Evolutionary conservation across 805 yeast genomes (phyloP), one percentile per base, ranked within the genome.

Genomic region (Candida taoyuanica): DNA sequence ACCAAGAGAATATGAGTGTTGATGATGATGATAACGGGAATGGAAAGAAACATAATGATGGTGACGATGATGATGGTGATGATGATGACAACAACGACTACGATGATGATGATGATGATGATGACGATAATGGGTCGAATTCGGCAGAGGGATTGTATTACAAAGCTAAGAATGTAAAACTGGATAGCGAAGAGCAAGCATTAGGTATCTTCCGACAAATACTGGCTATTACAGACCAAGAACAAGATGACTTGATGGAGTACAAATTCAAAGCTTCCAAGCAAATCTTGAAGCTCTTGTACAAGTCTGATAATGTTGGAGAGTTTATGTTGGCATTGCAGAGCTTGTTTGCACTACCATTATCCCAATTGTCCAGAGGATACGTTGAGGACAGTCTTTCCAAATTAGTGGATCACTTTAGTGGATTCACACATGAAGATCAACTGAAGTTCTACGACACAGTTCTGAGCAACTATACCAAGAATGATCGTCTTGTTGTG

Each of bases 401-500:
- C 59, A 27, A 71, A 62, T 45, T 74, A 60, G 19, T 69, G 65
- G 31, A 50, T 61, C 24, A 59, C 50, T 48, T 68, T 33, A 23
- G 34, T 11, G 36, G 44, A 14, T 46, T 50, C 1, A 38, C 48
- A 0, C 31, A 31, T 9, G 30, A 28, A 8, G 37, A 33, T 1
- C 38, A 59, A 58, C 43, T 48, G 42, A 5, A 33, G 23, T 16
- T 73, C 61, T 47, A 64, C 56, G 32, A 47, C 45, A n/a, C 39
- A 36, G 36, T 58, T 61, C 48, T 68, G 6, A 20, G 37, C 43
- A 17, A 48, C 46, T 33, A 55, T 44, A 26, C 49, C 7, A 40
- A 43, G 15, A 60, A 52, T 25, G 71, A 70, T 24, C 58, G 78
- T 25, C 47, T 76, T 26, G 67, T 71, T 62, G 59, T 77, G 31